phyloP scores from a whole-genome alignment of 192 early-diverging fungal species.

The Umbelopsis vinacea region DNA sequence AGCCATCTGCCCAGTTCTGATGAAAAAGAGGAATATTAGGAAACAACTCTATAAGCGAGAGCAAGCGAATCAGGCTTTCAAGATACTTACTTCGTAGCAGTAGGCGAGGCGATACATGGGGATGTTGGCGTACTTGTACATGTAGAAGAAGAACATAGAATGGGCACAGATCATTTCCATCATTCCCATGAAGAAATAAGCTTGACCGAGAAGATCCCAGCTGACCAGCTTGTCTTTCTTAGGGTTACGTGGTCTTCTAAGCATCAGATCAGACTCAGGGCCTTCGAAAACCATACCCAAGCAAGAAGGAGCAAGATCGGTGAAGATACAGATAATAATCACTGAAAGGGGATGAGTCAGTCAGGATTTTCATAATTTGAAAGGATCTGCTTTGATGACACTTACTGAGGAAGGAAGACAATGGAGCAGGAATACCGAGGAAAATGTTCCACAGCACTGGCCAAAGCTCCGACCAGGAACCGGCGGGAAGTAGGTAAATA shows the following conservation, averaged over 20 bases:
- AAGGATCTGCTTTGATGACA: background rate
- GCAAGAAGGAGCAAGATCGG: conserved; percentile 63
- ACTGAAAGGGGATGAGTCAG: conserved; percentile 34
- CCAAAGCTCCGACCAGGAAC: conserved; percentile 66
- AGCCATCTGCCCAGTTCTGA: conserved; percentile 35
- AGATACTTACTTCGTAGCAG: conserved; percentile 6
- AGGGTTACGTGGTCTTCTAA: conserved; percentile 69
- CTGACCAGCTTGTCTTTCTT: conserved; percentile 68
- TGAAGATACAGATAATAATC: conserved; percentile 70
- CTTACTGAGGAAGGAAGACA: conserved; percentile 70
- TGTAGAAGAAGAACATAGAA: conserved; percentile 75
- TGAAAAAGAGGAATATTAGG: background rate
- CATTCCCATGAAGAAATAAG: conserved; percentile 78
- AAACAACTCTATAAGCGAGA: background rate
- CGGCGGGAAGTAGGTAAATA: conserved; percentile 79
- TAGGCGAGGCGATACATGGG: background rate
- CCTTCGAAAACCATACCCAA: conserved; percentile 74
- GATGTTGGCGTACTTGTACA: conserved; percentile 62
- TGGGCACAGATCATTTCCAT: conserved; percentile 66
- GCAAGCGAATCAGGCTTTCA: background rate
- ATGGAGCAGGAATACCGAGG: conserved; percentile 77
- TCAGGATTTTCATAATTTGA: background rate
- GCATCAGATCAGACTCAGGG: conserved; percentile 75
- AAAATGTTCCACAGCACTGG: conserved; percentile 80
- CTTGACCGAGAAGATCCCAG: conserved; percentile 65